Conservation (phyloP, 2,329 filamentous ascomycete genomes). For the Fusarium burgessii region DNA sequence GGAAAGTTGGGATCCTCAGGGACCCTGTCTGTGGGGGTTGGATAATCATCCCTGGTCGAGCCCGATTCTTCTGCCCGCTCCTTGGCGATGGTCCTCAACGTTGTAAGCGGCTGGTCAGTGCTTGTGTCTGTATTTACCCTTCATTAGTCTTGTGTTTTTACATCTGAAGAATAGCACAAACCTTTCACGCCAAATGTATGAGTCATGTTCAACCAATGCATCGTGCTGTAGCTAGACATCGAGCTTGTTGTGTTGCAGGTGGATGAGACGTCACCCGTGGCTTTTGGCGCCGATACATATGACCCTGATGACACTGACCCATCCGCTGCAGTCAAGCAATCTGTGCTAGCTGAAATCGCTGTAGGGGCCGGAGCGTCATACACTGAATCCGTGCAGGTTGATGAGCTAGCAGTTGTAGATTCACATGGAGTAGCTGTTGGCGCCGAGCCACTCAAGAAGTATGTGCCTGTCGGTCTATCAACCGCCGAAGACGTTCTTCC, state of each 20-base stretch:
- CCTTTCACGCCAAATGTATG: constrained; percentile 24
- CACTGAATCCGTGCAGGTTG: constrained; percentile 31
- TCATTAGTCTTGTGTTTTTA: constrained; percentile 7
- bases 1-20: constrained; percentile 52
- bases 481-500: constrained; percentile 13
- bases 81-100: constrained; percentile 40
- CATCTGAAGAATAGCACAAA: constrained; percentile 16
- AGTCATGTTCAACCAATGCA: constrained; percentile 36
- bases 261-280: constrained; percentile 18
- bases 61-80: background rate
- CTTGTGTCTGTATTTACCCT: constrained; percentile 13
- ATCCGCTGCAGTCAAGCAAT: constrained; percentile 19
- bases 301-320: constrained; percentile 14
- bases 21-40: constrained; percentile 35
- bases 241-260: constrained; percentile 43
- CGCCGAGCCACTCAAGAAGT: constrained; percentile 2
- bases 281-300: constrained; percentile 22
- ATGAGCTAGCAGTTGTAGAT: constrained; percentile 18
- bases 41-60: constrained; percentile 22
- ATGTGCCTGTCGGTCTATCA: constrained; percentile 16
- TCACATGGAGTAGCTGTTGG: constrained; percentile 27
- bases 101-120: constrained; percentile 31
- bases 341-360: constrained; percentile 13
- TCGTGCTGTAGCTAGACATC: constrained; percentile 20
- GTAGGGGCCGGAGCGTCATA: background rate